phyloP scores from a whole-genome alignment of 2,329 filamentous ascomycete species.

The Zasmidium citrigriseum region DNA sequence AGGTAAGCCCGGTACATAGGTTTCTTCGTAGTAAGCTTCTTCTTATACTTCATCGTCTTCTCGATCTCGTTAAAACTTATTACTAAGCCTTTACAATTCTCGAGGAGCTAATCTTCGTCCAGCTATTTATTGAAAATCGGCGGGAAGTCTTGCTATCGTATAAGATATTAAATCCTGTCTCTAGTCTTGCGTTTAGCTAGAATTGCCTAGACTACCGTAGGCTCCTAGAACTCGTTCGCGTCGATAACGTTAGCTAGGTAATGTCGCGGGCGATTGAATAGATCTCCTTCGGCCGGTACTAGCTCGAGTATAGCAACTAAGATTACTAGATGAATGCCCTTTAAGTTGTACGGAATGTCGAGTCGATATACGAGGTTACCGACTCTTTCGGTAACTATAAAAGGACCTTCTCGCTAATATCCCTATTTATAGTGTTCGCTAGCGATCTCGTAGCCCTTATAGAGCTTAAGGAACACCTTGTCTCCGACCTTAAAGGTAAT shows the following conservation, averaged over 20 bases:
- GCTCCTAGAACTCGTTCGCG: not conserved
- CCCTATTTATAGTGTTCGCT: not conserved
- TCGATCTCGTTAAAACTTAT: too few species aligned
- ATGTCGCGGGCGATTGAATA: not conserved
- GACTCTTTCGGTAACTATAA: not conserved
- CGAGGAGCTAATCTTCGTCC: too few species aligned
- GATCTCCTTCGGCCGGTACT: not conserved
- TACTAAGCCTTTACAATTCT: too few species aligned
- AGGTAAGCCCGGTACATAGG: too few species aligned
- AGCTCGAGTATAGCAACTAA: not conserved
- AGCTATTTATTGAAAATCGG: too few species aligned
- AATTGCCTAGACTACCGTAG: not conserved
- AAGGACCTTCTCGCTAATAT: not conserved
- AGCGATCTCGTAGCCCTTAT: not conserved
- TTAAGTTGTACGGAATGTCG: not conserved
- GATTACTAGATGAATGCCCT: not conserved
- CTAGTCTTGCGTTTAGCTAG: too few species aligned
- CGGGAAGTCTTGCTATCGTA: too few species aligned
- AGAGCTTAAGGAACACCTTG: not conserved
- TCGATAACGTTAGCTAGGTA: not conserved
- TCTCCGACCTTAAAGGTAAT: not conserved
- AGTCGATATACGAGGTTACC: not conserved
- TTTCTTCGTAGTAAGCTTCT: too few species aligned
- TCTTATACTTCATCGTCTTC: too few species aligned
- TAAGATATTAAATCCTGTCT: too few species aligned